Evolutionary conservation across 768 basidiomycete species (phyloP), one percentile per base, ranked within the genome.

Genomic region (Pilatotrama ljubarskyi): DNA sequence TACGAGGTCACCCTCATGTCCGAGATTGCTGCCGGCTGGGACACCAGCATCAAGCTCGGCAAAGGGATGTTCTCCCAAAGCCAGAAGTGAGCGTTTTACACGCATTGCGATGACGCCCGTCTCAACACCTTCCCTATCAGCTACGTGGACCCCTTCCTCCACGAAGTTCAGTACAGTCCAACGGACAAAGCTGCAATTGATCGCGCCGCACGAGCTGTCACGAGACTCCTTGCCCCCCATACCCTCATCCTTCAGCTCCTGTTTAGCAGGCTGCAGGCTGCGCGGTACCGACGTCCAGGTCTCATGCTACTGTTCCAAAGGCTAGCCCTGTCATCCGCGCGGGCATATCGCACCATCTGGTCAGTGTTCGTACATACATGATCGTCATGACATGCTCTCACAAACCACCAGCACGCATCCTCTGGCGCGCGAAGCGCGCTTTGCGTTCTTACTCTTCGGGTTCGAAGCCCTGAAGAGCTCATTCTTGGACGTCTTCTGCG

Each of bases 391-490:
- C 43, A 15, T 41, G 36, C 25, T 53, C 2, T 53, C 2, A 42
- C 53, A 20, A 10, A 5, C 14, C 20, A 11, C 50, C 66, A 98
- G 96, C 63, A 95, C 92, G 0, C 95, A 98, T 72, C 85, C 95
- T 0, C 80, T 98, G 35, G 90, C 96, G 26, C 86, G 95, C 41
- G 95, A 98, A 76, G 81, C 87, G 1, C 85, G 94, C 15, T 96
- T 96, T 71, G 88, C 93, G 0, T 87, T 99, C 71, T 78, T 98
- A 17, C 76, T 95, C 3, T 96, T 99, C 69, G 96, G 93, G 0
- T 94, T 98, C 68, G 93, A 97, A 72, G 85, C 92, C 2, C 74
- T 98, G 36, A 90, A 90, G 67, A 93, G 93, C 66, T 95, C 92
- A 11, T 82, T 87, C 63, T 77, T 97, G 64, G 96, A 98, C 70